phyloP scores from a whole-genome alignment of 2,329 filamentous ascomycete species.

The Aspergillus tanneri region DNA sequence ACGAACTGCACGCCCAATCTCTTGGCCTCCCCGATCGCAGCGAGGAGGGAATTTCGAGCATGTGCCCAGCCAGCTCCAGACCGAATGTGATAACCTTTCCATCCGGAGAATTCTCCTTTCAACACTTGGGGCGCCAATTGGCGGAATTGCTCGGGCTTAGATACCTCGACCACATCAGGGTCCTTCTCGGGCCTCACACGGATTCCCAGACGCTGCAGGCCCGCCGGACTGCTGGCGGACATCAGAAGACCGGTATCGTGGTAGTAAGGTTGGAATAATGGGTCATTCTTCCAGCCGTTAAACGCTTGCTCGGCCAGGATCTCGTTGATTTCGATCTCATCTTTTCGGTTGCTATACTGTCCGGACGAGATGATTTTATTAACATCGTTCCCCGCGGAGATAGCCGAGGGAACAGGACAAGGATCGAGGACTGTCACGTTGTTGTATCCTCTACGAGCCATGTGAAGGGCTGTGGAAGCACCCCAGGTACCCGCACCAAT shows the following conservation, averaged over 20 bases:
- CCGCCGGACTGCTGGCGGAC: conserved; percentile 43
- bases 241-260: conserved; percentile 47
- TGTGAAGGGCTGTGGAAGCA: conserved; percentile 50
- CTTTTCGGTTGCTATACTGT: conserved; percentile 35
- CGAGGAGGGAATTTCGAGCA: conserved; percentile 48
- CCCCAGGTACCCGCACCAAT: conserved; percentile 52
- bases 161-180: conserved; percentile 35
- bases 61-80: conserved; percentile 53
- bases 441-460: conserved; percentile 45
- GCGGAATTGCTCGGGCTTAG: conserved; percentile 46
- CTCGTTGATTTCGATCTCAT: conserved; percentile 24
- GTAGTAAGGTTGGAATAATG: conserved; percentile 47
- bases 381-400: conserved; percentile 50
- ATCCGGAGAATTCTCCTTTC: conserved; percentile 45
- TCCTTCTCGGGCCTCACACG: conserved; percentile 31
- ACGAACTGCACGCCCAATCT: conserved; percentile 49
- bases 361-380: conserved; percentile 47
- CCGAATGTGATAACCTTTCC: conserved; percentile 46
- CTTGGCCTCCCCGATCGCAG: conserved; percentile 46
- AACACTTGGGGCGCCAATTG: conserved; percentile 51
- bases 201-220: conserved; percentile 37
- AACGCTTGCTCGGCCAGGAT: conserved; percentile 34
- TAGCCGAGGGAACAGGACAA: conserved; percentile 48
- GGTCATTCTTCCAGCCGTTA: conserved; percentile 47
- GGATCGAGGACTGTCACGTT: conserved; percentile 51